phyloP scores from a whole-genome alignment of 192 early-diverging fungal genomes.

The Entomortierella chlamydospora region DNA sequence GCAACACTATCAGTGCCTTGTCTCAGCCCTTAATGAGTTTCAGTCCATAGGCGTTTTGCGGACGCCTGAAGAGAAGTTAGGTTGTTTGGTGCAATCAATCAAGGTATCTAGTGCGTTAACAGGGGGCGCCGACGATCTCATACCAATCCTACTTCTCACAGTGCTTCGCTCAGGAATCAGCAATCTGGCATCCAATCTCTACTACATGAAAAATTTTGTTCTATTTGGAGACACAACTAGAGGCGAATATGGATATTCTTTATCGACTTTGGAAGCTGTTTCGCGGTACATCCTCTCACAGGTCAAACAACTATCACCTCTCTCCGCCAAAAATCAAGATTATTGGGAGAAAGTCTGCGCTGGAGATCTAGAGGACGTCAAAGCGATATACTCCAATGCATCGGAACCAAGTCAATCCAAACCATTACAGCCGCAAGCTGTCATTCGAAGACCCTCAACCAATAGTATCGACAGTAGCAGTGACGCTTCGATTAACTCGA shows the following conservation, averaged over 20 bases:
- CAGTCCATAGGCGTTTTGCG: conserved; percentile 58
- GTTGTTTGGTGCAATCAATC: conserved; percentile 55
- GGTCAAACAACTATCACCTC: conserved; percentile 26
- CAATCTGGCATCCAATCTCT: conserved; percentile 57
- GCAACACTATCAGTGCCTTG: conserved; percentile 41
- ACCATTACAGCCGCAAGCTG: not conserved
- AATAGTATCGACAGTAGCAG: conserved; percentile 22
- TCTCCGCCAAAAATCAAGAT: conserved; percentile 52
- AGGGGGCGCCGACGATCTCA: conserved; percentile 55
- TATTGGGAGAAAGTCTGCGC: conserved; percentile 47
- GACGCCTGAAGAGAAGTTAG: conserved; percentile 63
- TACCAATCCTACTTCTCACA: conserved; percentile 61
- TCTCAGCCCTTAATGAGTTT: conserved; percentile 54
- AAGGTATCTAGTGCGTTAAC: conserved; percentile 26
- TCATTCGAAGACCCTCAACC: conserved; percentile 5
- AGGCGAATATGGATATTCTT: conserved; percentile 60
- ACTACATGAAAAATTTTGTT: conserved; percentile 64
- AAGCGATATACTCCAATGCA: conserved; percentile 8
- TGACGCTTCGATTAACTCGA: conserved; percentile 7
- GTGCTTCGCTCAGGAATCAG: conserved; percentile 59
- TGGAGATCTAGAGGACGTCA: conserved; percentile 39
- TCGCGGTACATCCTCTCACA: conserved; percentile 55
- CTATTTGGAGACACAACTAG: conserved; percentile 51
- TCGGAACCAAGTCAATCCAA: not conserved
- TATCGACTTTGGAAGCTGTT: conserved; percentile 63